Evolutionary conservation across 495 filamentous ascomycete species (phyloP), one percentile per base, ranked within the genome.

Genomic region (Penicillium canariense): DNA sequence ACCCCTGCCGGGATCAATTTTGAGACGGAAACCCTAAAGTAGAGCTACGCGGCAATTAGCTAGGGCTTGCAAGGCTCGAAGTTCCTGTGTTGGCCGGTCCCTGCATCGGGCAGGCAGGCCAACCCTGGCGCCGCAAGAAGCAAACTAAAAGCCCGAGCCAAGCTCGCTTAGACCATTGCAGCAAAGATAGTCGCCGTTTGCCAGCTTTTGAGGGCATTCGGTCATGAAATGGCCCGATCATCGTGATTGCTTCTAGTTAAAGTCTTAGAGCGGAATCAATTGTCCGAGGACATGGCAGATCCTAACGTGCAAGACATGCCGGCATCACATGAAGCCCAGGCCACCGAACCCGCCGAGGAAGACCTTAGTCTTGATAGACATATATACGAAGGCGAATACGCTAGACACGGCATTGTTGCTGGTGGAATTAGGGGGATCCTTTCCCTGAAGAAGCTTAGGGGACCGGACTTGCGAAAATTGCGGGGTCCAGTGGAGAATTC

Each of bases 161-260:
- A 31, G 39, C 54, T 67, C 65, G 65, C 58, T 67, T 67, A 67
- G 48, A 54, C 59, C 7, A 58, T 14, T 36, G 15, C 9, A 56
- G 65, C 26, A 67, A 62, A 50, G 61, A 67, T 65, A 39, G n/a
- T 53, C 61, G 25, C 28, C 23, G 26, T 25, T 34, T 54, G 48
- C 23, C 61, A 54, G 39, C 44, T 49, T 60, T 62, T 50, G 36
- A n/a, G 48, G n/a, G 47, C 9, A 27, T 40, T 40, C 3, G 20
- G 4, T 2, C 32, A 44, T 48, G 26, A 25, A 9, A n/a, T 7
- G 4, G 5, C 22, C 23, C 14, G 42, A 14, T 23, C 9, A 7
- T 23, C 15, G 20, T 34, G 30, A 30, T 48, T 12, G 59, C 38
- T 12, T 25, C 9, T 3, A 12, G 14, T 12, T 10, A 4, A 12